These are phyloP conservation scores for Rutstroemia sp. DNA, from an alignment of 2,329 filamentous ascomycete genomes.

Conservation along the genomic window DNA sequence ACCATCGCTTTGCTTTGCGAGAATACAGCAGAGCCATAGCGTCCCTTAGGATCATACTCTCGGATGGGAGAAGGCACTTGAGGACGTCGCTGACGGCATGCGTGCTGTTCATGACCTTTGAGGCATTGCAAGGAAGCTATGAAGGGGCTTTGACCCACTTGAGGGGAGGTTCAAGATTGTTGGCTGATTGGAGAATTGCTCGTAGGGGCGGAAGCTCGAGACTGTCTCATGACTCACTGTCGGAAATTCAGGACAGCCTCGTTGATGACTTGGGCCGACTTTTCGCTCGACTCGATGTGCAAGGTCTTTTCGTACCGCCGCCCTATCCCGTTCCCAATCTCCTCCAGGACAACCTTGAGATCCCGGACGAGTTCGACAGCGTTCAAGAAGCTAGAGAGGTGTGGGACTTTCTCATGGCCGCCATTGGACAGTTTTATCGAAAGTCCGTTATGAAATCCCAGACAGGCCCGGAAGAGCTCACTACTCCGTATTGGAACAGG, in stretches of 20 bases:
- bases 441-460: constrained; percentile 25
- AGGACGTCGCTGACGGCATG: constrained; percentile 27
- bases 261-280: constrained; percentile 28
- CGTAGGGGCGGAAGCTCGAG: constrained; percentile 23
- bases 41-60: constrained; percentile 22
- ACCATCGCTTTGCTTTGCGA: constrained; percentile 26
- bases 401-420: constrained; percentile 28
- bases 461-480: constrained; percentile 22
- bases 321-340: constrained; percentile 27
- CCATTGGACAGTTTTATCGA: constrained; percentile 27
- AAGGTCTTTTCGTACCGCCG: constrained; percentile 26
- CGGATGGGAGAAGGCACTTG: constrained; percentile 26
- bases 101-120: constrained; percentile 28
- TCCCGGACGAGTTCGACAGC: constrained; percentile 23
- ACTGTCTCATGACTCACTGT: constrained; percentile 28
- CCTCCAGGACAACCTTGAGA: constrained; percentile 25
- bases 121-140: constrained; percentile 28
- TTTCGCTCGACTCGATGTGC: constrained; percentile 28
- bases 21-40: constrained; percentile 27
- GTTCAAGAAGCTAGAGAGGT: constrained; percentile 25
- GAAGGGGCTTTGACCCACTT: constrained; percentile 28
- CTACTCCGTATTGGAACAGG: constrained; percentile 21
- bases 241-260: constrained; percentile 28
- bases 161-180: constrained; percentile 24
- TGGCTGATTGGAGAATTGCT: constrained; percentile 28